Evolutionary conservation across 805 yeast species (phyloP), one percentile per base, ranked within the genome.

Genomic region (Isabelozyma rhagii): DNA sequence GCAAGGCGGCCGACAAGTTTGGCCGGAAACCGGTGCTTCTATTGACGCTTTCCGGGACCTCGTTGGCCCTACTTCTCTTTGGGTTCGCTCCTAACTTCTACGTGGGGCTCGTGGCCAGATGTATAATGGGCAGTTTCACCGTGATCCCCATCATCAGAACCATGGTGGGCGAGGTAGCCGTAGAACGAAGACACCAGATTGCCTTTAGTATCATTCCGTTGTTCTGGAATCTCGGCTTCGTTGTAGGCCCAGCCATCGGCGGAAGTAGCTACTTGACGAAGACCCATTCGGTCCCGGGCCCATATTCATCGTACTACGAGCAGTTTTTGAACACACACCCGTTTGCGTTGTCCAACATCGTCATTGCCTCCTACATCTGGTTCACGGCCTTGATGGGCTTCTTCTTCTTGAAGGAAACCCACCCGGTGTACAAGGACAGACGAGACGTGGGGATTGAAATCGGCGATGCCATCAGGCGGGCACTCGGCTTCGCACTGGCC

Each of bases 61-160:
- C 77, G 4, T n/a, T 71, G 2, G 71, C 82, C 7, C 61, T 81
- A 50, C 49, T 81, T 27, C 46, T 74, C 4, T 75, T 84, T 54
- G 89, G 89, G 1, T 80, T 82, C 53, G 66, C 84, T 13, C 67
- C 63, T 14, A 79, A 75, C 58, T 81, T 74, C 57, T 75, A 72
- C 55, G 69, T 73, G 66, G 87, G 87, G 0, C 55, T 84, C 3
- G 56, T 68, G 11, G 80, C 87, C 8, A 69, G 88, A 57, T 68
- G 77, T 17, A 53, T 76, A 40, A 76, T 80, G 67, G 89, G 89
- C 0, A 63, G 77, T 2, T 63, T 83, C 40, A 84, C 83, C 58
- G 84, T 84, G 58, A 79, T 82, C 8, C 83, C 84, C 1, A 87
- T 84, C n/a, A 59, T 84, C 31, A 66, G 89, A 60, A 84, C 89